Percentiles rank a stretch among this genome's conserved stretches.
Conservation (phyloP, 2,329 filamentous ascomycete species). For the Alternaria viburni region DNA sequence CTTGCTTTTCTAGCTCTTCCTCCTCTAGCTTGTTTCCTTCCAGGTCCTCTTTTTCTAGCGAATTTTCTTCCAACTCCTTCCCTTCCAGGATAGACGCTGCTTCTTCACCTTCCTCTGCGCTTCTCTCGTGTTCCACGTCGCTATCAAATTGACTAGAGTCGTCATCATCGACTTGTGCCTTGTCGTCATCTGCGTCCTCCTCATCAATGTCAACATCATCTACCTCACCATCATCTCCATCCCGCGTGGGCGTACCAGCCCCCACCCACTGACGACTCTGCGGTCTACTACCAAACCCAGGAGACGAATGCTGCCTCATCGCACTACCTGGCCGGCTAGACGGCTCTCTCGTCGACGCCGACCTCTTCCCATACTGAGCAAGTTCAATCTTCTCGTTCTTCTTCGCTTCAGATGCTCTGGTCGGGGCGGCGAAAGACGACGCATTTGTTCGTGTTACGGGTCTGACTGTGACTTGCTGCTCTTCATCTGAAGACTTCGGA, state of each 20-base stretch:
- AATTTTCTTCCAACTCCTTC: not conserved
- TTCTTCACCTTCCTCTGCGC: not conserved
- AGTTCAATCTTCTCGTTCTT: slow-evolving; percentile 9
- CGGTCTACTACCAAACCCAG: not conserved
- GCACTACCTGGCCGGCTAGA: not conserved
- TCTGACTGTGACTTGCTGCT: not conserved
- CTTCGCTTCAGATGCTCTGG: slow-evolving; percentile 7
- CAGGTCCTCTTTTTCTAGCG: not conserved
- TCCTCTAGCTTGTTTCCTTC: not conserved
- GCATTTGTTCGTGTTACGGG: not conserved
- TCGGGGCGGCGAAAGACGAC: slow-evolving; percentile 3
- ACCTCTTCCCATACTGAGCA: not conserved
- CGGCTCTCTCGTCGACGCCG: not conserved
- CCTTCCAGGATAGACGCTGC: not conserved
- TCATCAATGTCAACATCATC: not conserved
- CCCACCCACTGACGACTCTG: not conserved
- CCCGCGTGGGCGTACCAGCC: not conserved
- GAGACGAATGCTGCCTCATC: not conserved
- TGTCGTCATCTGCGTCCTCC: too few relatives aligned
- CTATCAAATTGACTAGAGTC: not conserved
- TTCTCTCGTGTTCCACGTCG: not conserved
- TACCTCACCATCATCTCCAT: too few relatives aligned
- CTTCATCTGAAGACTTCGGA: too few relatives aligned
- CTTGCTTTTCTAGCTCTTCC: not conserved
- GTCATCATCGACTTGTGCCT: not conserved